These are phyloP conservation scores for Tylopilus cervinicoccineus DNA, from an alignment of 768 basidiomycete species.

Conservation along the genomic window DNA sequence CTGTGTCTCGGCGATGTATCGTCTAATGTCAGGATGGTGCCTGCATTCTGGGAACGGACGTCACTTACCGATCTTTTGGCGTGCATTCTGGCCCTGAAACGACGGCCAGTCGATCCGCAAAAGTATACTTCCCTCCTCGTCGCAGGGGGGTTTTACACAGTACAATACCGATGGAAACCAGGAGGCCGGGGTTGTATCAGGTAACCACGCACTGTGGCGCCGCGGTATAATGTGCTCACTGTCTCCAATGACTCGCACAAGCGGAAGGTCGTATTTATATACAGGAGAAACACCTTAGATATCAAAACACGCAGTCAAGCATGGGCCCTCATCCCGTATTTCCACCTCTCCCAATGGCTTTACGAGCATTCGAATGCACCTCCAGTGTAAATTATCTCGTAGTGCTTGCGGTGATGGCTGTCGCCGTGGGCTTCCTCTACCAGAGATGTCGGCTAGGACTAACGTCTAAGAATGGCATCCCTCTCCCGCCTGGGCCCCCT, in stretches of 20 bases:
- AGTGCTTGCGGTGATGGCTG: neutral
- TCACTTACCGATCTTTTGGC: no score
- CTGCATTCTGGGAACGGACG: no score
- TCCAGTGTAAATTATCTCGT: neutral
- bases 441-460: neutral
- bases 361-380: neutral
- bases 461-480: conserved; percentile 4
- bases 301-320: neutral
- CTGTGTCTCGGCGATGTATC: no score
- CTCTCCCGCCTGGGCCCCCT: conserved; percentile 26
- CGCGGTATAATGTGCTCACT: no score
- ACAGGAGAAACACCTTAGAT: neutral
- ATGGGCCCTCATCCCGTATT: neutral
- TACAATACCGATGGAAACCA: no score
- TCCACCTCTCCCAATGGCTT: neutral
- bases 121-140: no score
- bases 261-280: neutral
- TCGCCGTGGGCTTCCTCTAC: neutral
- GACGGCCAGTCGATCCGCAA: no score
- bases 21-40: no score
- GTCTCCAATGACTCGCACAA: no score
- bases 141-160: no score
- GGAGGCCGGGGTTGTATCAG: neutral
- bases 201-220: neutral
- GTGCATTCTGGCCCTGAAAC: no score